Evolutionary conservation across 2,329 filamentous ascomycete species (phyloP).

Genomic region (Penicillium hesseltinei): DNA sequence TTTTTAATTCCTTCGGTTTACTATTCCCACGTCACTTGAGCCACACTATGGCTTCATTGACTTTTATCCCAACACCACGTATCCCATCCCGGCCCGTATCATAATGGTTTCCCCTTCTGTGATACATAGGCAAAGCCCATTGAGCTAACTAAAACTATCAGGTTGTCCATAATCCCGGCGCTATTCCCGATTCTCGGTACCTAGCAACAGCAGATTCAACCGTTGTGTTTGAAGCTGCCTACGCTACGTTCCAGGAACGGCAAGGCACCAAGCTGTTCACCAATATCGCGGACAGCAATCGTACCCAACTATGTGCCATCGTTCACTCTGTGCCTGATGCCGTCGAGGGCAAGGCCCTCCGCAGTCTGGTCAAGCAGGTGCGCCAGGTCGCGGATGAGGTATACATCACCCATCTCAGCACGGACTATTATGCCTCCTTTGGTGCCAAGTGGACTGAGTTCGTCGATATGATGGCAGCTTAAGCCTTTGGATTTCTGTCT

Average conservation of each 20-base stretch:
- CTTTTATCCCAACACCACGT: not conserved
- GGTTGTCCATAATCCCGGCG: constrained; percentile 49
- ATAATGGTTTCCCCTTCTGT: constrained; percentile 4
- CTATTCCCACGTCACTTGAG: not conserved
- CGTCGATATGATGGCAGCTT: constrained; percentile 34
- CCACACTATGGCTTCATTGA: not conserved
- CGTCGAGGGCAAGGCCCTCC: constrained; percentile 31
- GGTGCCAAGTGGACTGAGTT: constrained; percentile 39
- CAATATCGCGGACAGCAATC: constrained; percentile 32
- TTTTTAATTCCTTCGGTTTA: not conserved
- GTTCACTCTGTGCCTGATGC: constrained; percentile 40
- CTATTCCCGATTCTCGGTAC: constrained; percentile 43
- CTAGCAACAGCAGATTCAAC: constrained; percentile 45
- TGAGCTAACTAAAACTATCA: constrained; percentile 20
- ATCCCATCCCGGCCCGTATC: not conserved
- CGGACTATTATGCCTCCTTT: constrained; percentile 44
- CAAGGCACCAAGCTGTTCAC: constrained; percentile 33
- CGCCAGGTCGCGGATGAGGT: constrained; percentile 39
- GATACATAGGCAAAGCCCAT: constrained; percentile 5
- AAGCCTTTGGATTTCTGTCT: not conserved
- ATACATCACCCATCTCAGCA: constrained; percentile 41
- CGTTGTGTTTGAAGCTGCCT: constrained; percentile 48
- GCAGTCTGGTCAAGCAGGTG: constrained; percentile 35
- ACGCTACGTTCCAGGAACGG: constrained; percentile 38
- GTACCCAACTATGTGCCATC: constrained; percentile 35